A percentile compares a stretch with the other conserved stretches of the same genome.
Evolutionary conservation across 106 monocot genomes (phyloP).

Genomic region (Dioscorea alata): DNA sequence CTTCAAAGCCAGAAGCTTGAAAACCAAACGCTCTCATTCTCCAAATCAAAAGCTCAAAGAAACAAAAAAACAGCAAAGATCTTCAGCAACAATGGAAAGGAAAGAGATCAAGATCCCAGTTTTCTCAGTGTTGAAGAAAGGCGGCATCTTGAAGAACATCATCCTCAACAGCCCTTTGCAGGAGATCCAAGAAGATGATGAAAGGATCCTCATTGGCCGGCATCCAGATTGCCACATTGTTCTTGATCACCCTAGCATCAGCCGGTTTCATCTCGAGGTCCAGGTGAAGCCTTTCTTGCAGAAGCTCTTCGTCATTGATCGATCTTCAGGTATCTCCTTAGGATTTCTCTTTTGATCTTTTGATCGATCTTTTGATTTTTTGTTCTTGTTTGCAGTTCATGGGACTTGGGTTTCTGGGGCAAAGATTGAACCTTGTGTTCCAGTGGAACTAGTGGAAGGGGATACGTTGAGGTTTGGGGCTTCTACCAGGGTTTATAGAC

Average conservation of each 20-base stretch:
- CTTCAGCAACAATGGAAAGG: slow-evolving; percentile 7
- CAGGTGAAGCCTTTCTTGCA: slow-evolving; percentile 17
- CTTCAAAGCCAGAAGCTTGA: neutral
- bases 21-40: neutral
- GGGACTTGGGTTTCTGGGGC: slow-evolving; percentile 62
- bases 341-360: neutral
- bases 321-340: slow-evolving; percentile 54
- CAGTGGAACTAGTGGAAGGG: slow-evolving; percentile 43
- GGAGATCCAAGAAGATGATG: slow-evolving; percentile 18
- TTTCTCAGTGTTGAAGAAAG: slow-evolving; percentile 72
- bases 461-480: slow-evolving; percentile 44
- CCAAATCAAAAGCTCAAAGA: neutral
- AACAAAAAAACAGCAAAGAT: neutral
- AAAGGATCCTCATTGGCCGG: slow-evolving; percentile 63
- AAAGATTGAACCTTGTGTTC: slow-evolving; percentile 32
- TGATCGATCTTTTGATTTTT: neutral
- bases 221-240: slow-evolving; percentile 90
- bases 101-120: slow-evolving; percentile 48
- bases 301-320: slow-evolving; percentile 51
- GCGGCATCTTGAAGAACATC: slow-evolving; percentile 69
- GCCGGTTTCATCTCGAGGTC: slow-evolving; percentile 82
- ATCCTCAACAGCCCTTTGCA: slow-evolving; percentile 53
- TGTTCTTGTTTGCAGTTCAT: slow-evolving; percentile 38
- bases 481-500: slow-evolving; percentile 49
- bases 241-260: slow-evolving; percentile 92